phyloP scores from a whole-genome alignment of 345 rosid genomes.

The Turnera subulata region DNA sequence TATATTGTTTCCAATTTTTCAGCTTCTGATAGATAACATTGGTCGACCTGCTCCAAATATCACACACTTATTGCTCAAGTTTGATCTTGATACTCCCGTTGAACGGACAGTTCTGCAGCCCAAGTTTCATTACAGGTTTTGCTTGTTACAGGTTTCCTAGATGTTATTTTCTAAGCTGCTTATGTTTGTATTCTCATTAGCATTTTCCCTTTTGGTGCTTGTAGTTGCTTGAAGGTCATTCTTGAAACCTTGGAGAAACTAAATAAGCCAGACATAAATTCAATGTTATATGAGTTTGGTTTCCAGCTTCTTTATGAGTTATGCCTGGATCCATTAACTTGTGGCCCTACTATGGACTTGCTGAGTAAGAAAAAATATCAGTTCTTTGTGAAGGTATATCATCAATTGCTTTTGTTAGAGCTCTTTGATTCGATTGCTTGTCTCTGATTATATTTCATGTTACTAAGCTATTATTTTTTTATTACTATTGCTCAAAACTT shows the following conservation, averaged over 20 bases:
- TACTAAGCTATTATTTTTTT: too few relatives aligned
- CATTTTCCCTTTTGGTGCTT: constrained; percentile 17
- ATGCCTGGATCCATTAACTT: constrained; percentile 77
- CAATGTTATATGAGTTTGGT: constrained; percentile 79
- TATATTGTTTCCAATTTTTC: constrained; percentile 21
- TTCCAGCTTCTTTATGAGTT: constrained; percentile 90
- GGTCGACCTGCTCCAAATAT: constrained; percentile 88
- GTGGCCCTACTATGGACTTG: constrained; percentile 82
- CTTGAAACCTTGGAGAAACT: constrained; percentile 84
- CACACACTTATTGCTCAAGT: constrained; percentile 86
- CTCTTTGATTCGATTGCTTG: not conserved
- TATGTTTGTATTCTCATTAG: constrained; percentile 5
- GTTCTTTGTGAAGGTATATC: constrained; percentile 67
- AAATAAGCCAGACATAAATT: constrained; percentile 71
- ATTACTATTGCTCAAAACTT: constrained; percentile 1
- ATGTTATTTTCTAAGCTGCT: not conserved
- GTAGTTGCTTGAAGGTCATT: constrained; percentile 90
- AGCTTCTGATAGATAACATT: constrained; percentile 84
- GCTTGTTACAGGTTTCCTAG: constrained; percentile 9
- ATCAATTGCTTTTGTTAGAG: constrained; percentile 2
- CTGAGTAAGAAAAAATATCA: constrained; percentile 75
- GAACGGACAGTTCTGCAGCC: constrained; percentile 87
- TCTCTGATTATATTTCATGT: not conserved
- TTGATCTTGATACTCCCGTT: constrained; percentile 70
- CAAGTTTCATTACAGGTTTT: constrained; percentile 89